Evolutionary conservation across 2,329 filamentous ascomycete genomes (phyloP), one percentile per base, ranked within the genome.

Genomic region (Colletotrichum orchidophilum): DNA sequence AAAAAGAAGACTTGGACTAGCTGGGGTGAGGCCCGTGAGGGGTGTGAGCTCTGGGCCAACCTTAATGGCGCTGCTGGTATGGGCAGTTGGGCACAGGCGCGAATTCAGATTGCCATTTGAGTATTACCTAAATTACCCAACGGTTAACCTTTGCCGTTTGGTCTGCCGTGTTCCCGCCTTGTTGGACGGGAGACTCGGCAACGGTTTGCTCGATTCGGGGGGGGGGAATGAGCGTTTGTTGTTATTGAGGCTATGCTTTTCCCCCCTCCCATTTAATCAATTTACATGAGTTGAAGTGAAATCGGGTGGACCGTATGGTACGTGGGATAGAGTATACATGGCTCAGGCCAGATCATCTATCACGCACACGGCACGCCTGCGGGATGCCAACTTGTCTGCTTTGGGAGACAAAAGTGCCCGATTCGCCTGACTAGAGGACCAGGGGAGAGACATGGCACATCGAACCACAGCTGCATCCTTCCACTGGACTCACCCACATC

Each of bases 31-130:
- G 50, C 49, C 24, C 8, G 21, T 15, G 39, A 26, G 31, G 50
- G 61, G 31, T 13, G 21, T 15, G 39, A 26, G 42, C 59, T 39
- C 39, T 57, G 27, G 49, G 39, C 46, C 55, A 67, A 63, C 58
- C 58, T 67, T 67, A 67, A 62, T 66, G 64, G 46, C 33, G 58
- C n/a, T 63, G 59, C 15, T 52, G 59, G 59, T 52, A 29, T 31
- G 9, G 57, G 11, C 24, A 39, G 33, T n/a, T 31, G 9, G 57
- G 11, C 24, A 39, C 26, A 27, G 33, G 57, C 57, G 26, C 26
- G 57, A 18, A 60, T 29, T 26, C 26, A 49, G 35, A 60, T 21
- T 60, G 26, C 26, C 18, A 46, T 42, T 60, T 46, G 35, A 46
- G 7, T 29, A 42, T 11, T 42, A 49, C 39, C 57, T 60, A 29